phyloP scores from a whole-genome alignment of 352 stramenopile genomes.

The Phytophthora uliginosa region DNA sequence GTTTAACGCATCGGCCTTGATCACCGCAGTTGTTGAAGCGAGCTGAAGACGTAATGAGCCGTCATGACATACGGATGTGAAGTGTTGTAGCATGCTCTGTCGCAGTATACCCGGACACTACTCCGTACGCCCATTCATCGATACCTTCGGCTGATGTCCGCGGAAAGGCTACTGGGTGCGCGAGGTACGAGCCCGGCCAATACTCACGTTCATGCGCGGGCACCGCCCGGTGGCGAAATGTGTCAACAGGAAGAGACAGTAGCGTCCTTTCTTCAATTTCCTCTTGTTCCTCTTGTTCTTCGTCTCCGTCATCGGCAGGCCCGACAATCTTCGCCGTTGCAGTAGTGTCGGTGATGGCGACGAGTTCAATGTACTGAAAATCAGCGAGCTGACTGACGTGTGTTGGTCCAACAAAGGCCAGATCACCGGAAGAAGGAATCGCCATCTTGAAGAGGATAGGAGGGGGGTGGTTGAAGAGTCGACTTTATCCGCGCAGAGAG shows the following conservation, averaged over 20 bases:
- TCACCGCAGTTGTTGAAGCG: neutral
- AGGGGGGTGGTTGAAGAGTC: neutral
- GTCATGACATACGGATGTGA: neutral
- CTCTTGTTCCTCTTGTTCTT: neutral
- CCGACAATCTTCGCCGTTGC: neutral
- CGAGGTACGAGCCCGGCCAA: conserved; percentile 1
- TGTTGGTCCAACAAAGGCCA: neutral
- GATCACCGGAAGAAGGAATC: neutral
- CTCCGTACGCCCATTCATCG: conserved; percentile 8
- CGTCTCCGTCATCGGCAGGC: neutral
- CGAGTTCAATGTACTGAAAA: neutral
- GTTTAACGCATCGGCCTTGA: conserved; percentile 11
- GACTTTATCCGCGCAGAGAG: neutral
- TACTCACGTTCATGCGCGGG: neutral
- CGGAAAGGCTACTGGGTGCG: conserved; percentile 1
- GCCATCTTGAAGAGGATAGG: neutral
- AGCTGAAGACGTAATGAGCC: neutral
- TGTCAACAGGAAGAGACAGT: neutral
- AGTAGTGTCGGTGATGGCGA: neutral
- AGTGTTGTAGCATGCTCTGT: neutral
- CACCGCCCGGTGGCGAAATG: neutral
- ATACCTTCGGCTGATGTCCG: neutral
- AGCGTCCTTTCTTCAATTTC: too few relatives aligned
- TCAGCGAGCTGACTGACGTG: neutral
- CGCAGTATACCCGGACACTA: conserved; percentile 1